Conservation (phyloP, 768 basidiomycete species). For the Cyclocybe aegerita region DNA sequence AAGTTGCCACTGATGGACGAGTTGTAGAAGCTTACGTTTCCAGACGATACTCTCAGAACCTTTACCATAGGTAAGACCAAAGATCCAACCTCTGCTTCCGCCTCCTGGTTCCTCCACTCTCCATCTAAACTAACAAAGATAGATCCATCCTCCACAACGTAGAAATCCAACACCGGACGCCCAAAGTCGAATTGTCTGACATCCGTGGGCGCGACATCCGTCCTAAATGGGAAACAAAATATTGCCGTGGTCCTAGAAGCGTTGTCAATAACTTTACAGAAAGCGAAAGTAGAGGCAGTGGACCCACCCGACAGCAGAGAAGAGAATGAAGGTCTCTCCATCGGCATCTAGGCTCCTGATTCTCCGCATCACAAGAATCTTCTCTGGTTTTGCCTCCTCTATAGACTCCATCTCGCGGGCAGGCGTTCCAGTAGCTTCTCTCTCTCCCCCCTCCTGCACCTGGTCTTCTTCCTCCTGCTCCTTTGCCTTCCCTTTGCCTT, state of each 20-base stretch:
- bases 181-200: conserved; percentile 49
- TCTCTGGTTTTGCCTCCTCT: conserved; percentile 23
- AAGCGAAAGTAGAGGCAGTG: not conserved
- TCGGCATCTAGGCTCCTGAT: conserved; percentile 47
- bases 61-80: conserved; percentile 21
- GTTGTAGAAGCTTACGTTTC: conserved; percentile 31
- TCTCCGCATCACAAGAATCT: conserved; percentile 56
- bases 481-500: conserved; percentile 18
- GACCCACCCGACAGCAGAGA: conserved; percentile 73
- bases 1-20: not conserved
- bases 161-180: conserved; percentile 62
- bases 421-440: conserved; percentile 7
- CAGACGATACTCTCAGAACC: conserved; percentile 31
- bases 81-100: conserved; percentile 1
- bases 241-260: conserved; percentile 64
- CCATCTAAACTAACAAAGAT: conserved; percentile 54
- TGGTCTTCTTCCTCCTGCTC: conserved; percentile 18
- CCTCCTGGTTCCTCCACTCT: conserved; percentile 28
- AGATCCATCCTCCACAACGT: conserved; percentile 29
- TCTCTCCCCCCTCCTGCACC: conserved; percentile 6
- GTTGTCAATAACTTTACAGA: not conserved
- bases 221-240: conserved; percentile 43
- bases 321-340: conserved; percentile 46
- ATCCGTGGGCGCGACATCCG: conserved; percentile 13
- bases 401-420: conserved; percentile 7